Evolutionary conservation across 768 basidiomycete species (phyloP).

Genomic region (Termitomyces sp.): DNA sequence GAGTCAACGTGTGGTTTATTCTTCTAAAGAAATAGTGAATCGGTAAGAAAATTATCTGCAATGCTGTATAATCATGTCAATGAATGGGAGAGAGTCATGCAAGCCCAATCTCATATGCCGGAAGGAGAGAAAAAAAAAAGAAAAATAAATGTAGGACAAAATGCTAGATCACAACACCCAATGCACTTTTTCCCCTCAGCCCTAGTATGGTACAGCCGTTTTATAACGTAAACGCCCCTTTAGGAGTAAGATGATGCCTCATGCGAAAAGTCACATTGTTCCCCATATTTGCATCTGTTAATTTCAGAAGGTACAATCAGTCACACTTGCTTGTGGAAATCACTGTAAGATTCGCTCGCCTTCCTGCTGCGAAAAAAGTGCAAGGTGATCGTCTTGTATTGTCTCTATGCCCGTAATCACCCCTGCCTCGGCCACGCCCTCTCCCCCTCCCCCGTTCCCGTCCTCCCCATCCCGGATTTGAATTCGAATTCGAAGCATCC

Average conservation of each 20-base stretch:
- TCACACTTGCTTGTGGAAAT: slow-evolving; percentile 30
- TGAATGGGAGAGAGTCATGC: background rate
- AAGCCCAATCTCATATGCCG: slow-evolving; percentile 2
- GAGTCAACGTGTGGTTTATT: background rate
- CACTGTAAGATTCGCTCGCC: slow-evolving; percentile 58
- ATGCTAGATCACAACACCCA: slow-evolving; percentile 5
- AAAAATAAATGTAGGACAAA: slow-evolving; percentile 11
- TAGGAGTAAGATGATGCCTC: slow-evolving; percentile 31
- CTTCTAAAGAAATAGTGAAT: background rate
- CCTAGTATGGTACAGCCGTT: background rate
- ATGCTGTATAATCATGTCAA: background rate
- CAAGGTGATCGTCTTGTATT: slow-evolving; percentile 79
- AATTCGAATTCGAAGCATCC: slow-evolving; percentile 20
- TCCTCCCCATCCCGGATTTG: slow-evolving; percentile 40
- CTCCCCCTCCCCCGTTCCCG: slow-evolving; percentile 57
- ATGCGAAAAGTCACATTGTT: slow-evolving; percentile 83
- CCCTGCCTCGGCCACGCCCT: slow-evolving; percentile 36
- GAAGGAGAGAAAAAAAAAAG: background rate
- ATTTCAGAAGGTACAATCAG: slow-evolving; percentile 41
- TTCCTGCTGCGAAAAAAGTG: slow-evolving; percentile 88
- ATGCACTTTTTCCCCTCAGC: background rate
- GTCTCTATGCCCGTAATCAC: slow-evolving; percentile 58
- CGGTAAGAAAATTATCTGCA: background rate
- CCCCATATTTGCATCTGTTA: slow-evolving; percentile 84
- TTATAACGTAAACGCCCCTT: slow-evolving; percentile 9